These are phyloP conservation scores for Phtheirospermum japonicum DNA, from an alignment of 257 asterid species.

Conservation along the genomic window DNA sequence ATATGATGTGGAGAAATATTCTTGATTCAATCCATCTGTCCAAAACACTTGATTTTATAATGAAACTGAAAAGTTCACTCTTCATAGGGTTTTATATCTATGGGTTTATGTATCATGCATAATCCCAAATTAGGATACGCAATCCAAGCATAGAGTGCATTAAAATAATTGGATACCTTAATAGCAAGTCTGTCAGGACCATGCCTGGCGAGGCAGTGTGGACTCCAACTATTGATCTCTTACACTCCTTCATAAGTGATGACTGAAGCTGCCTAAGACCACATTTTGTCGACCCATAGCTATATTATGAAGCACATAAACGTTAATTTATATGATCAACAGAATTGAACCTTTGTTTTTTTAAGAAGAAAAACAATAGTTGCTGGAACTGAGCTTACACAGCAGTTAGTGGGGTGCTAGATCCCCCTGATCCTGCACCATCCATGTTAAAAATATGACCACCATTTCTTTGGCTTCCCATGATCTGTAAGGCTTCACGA, in stretches of 20 bases:
- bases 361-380: not conserved
- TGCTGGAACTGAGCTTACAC: constrained; percentile 58
- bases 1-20: not conserved
- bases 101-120: not conserved
- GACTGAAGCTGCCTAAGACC: constrained; percentile 98
- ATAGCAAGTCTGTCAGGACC: constrained; percentile 89
- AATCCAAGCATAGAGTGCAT: constrained; percentile 1
- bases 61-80: not conserved
- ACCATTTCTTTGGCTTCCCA: constrained; percentile 65
- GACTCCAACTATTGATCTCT: constrained; percentile 75
- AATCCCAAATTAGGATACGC: not conserved
- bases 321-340: constrained; percentile 17
- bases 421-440: constrained; percentile 99
- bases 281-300: constrained; percentile 97
- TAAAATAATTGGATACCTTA: constrained; percentile 50
- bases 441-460: constrained; percentile 98
- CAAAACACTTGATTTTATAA: not conserved
- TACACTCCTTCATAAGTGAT: constrained; percentile 82
- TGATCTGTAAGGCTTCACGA: constrained; percentile 73
- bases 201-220: constrained; percentile 99
- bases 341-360: constrained; percentile 22
- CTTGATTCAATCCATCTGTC: not conserved
- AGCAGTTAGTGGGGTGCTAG: constrained; percentile 96
- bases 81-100: not conserved
- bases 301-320: constrained; percentile 28